Evolutionary conservation across 129 eudicot species (phyloP).

Genomic region (Saussurea involucrata): DNA sequence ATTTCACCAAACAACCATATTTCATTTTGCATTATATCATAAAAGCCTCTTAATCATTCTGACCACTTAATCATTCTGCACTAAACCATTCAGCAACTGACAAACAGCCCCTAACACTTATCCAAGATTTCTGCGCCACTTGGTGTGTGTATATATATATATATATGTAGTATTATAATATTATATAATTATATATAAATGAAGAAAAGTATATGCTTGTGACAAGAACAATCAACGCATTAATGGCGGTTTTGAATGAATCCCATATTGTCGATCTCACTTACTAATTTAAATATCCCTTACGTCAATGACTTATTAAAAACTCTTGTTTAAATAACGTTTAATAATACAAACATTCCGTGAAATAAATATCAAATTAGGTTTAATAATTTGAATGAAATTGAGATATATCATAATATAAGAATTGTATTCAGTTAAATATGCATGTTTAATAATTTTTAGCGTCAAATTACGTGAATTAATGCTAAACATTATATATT

Average conservation of each 20-base stretch:
- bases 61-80: too few relatives aligned
- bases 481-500: neutral
- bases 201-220: conserved; percentile 26
- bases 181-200: neutral
- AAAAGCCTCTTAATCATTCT: too few relatives aligned
- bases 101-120: too few relatives aligned
- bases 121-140: neutral
- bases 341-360: neutral
- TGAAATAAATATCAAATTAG: neutral
- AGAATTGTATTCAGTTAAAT: neutral
- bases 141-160: neutral
- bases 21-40: too few relatives aligned
- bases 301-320: neutral
- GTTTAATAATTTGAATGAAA: neutral
- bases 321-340: neutral
- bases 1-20: too few relatives aligned
- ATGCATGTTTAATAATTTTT: too few relatives aligned
- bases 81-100: too few relatives aligned
- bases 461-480: neutral
- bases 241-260: neutral
- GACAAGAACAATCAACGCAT: conserved; percentile 10
- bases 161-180: too few relatives aligned
- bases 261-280: neutral
- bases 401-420: too few relatives aligned
- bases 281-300: too few relatives aligned